Percentiles rank a stretch among this genome's conserved stretches.
Evolutionary conservation across 2,329 filamentous ascomycete genomes (phyloP).

Genomic region (Metarhizium sp.): DNA sequence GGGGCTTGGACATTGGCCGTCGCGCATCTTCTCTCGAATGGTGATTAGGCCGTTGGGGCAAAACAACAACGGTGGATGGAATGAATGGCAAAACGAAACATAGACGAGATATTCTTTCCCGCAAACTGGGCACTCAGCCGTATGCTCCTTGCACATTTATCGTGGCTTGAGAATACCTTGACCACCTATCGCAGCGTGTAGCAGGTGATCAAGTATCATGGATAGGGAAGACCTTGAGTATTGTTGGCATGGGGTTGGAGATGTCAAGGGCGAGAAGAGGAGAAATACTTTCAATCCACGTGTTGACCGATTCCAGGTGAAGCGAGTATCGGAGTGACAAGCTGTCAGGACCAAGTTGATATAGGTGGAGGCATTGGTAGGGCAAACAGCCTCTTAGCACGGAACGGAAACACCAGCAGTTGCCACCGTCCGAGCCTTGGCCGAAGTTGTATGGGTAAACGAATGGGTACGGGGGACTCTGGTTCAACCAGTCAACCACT

Average conservation of each 20-base stretch:
- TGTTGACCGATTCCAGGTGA: neutral
- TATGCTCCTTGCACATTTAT: conserved; percentile 54
- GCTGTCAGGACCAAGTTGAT: neutral
- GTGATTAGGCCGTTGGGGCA: conserved; percentile 37
- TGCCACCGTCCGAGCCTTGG: conserved; percentile 1
- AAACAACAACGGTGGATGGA: conserved; percentile 36
- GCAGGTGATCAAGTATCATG: conserved; percentile 2
- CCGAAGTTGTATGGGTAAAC: neutral
- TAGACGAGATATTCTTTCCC: conserved; percentile 50
- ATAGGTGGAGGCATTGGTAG: neutral
- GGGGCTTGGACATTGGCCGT: conserved; percentile 47
- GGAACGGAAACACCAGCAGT: conserved; percentile 1
- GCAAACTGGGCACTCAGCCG: conserved; percentile 48
- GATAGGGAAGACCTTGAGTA: neutral
- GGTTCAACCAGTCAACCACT: neutral
- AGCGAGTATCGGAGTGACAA: neutral
- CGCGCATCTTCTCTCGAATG: conserved; percentile 35
- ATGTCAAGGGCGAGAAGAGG: neutral
- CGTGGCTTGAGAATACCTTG: conserved; percentile 13
- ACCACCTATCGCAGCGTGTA: conserved; percentile 1
- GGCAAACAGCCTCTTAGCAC: conserved; percentile 1
- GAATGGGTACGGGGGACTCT: neutral
- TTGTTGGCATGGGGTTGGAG: neutral
- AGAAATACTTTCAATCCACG: neutral
- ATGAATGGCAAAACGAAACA: conserved; percentile 45